Evolutionary conservation across 257 asterid species (phyloP), one percentile per base, ranked within the genome.

Genomic region (Coffea canephora): DNA sequence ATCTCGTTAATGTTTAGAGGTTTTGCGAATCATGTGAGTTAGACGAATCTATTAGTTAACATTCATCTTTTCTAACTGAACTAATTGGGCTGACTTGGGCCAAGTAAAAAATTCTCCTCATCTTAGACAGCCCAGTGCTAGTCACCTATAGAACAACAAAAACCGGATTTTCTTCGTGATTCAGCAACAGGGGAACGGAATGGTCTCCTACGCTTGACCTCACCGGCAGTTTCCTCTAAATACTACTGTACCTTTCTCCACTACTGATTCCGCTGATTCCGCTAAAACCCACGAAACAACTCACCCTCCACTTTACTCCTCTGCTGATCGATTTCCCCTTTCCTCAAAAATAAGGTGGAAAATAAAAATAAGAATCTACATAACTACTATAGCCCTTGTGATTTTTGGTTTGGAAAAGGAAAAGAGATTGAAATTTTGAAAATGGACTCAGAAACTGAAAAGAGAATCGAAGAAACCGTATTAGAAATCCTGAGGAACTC

Each of bases 401-500:
- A 8, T 55, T 55, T 16, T 55, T 3, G 50, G 14, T 19, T 45
- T 21, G 25, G 5, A 34, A 31, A n/a, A 27, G 18, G 48, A 4
- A 15, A 2, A 0, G 13, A 18, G 19, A 4, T 13, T 25, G n/a
- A 3, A 59, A 69, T 31, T 27, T 3, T 15, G 7, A 31, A 74
- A 67, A 93, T 92, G 97, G 97, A 89, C 52, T 36, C 88, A n/a
- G 89, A 87, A 86, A 90, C 91, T 8, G 87, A 87, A n/a, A 82
- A 65, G 11, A 84, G 71, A 83, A 85, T 92, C 85, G 83, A 88
- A 79, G 93, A 92, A 79, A 84, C 98, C 31, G 96, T 96, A 0
- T 15, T 89, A 74, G 92, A 88, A 68, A 90, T 96, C 76, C 90
- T 96, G 21, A 87, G 82, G 74, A 81, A 81, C 76, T 89, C 95